Percentiles rank a stretch among this genome's conserved stretches.
These are phyloP conservation scores for Neurospora discreta DNA, from an alignment of 495 filamentous ascomycete species.

Conservation along the genomic window DNA sequence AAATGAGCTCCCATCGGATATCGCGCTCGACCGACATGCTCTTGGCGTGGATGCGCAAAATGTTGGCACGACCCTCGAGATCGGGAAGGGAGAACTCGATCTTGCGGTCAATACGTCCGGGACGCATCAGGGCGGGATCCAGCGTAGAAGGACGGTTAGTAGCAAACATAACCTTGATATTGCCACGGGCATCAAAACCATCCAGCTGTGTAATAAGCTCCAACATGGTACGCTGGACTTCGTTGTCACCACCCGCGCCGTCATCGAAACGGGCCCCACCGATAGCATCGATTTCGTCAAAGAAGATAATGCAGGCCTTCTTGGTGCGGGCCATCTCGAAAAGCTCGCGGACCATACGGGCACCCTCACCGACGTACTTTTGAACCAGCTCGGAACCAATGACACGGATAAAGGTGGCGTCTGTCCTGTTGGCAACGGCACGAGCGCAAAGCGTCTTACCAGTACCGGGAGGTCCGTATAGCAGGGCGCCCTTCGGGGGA, in stretches of 20 bases:
- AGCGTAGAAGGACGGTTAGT: constrained; percentile 95
- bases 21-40: constrained; percentile 98
- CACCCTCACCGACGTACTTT: constrained; percentile 97
- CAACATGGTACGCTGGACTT: constrained; percentile 98
- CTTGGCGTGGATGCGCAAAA: constrained; percentile 97
- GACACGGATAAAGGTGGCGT: constrained; percentile 96
- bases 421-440: constrained; percentile 93
- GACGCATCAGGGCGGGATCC: constrained; percentile 92
- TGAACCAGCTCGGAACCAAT: constrained; percentile 96
- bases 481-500: constrained; percentile 90
- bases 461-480: constrained; percentile 94
- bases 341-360: constrained; percentile 93
- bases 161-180: constrained; percentile 99
- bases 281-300: constrained; percentile 97
- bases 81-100: constrained; percentile 97
- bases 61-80: constrained; percentile 92
- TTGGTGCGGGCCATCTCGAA: constrained; percentile 99
- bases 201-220: constrained; percentile 97
- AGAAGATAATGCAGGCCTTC: constrained; percentile 99
- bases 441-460: constrained; percentile 96
- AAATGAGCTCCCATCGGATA: constrained; percentile 97
- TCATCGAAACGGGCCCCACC: constrained; percentile 98
- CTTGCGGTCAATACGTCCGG: constrained; percentile 95
- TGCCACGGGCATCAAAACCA: constrained; percentile 92
- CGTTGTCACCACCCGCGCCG: constrained; percentile 94